Percentiles rank a stretch among this genome's conserved stretches.
phyloP scores from a whole-genome alignment of 192 early-diverging fungal genomes.

The Linnemannia elongata region DNA sequence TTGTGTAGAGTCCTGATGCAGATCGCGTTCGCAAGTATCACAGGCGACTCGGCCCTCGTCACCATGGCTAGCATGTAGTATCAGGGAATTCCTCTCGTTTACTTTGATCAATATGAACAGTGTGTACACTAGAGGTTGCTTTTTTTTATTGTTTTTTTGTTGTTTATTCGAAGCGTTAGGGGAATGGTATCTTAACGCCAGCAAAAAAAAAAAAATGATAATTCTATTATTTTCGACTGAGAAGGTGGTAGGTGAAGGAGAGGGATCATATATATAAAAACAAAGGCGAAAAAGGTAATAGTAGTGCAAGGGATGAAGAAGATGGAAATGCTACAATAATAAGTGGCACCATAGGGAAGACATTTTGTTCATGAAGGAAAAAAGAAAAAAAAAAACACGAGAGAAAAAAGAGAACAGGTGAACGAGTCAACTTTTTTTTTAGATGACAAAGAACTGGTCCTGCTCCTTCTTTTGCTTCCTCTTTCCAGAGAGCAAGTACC shows the following conservation, averaged over 20 bases:
- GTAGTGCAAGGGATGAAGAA: not conserved
- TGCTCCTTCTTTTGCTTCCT: slow-evolving; percentile 55
- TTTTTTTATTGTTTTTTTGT: slow-evolving; percentile 2
- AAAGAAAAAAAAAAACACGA: not conserved
- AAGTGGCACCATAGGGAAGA: not conserved
- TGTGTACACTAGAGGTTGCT: not conserved
- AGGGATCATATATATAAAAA: not conserved
- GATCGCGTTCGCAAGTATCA: slow-evolving; percentile 58
- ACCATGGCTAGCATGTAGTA: slow-evolving; percentile 47
- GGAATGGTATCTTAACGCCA: not conserved
- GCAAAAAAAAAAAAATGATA: not conserved
- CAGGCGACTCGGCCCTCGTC: slow-evolving; percentile 47
- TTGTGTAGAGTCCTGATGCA: slow-evolving; percentile 60
- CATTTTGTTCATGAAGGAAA: not conserved
- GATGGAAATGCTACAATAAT: slow-evolving; percentile 1
- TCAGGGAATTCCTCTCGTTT: not conserved
- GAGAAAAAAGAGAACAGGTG: too few relatives aligned
- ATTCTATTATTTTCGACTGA: not conserved
- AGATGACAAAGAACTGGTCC: slow-evolving; percentile 68
- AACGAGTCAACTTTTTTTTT: slow-evolving; percentile 1
- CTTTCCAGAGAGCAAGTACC: slow-evolving; percentile 44
- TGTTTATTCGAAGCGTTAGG: not conserved
- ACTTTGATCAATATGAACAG: too few relatives aligned
- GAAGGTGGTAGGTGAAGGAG: not conserved
- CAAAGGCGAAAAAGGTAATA: not conserved